Conservation (phyloP, 345 rosid species). For the Moricandia arvensis region DNA sequence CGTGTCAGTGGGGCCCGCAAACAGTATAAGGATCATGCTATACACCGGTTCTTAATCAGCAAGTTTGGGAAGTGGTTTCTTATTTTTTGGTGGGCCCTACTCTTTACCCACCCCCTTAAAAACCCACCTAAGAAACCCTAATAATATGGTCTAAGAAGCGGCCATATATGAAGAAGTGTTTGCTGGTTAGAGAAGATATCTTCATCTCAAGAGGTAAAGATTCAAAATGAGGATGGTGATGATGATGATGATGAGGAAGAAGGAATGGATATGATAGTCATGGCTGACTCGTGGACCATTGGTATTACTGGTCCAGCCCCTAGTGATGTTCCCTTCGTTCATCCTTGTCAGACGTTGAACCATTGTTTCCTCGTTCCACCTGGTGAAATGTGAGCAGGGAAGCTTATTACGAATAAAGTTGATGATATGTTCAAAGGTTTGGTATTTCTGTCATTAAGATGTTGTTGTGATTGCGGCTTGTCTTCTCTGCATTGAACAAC, state of each 20-base stretch:
- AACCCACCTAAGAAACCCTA: too few relatives aligned
- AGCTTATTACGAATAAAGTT: background rate
- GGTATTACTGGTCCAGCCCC: background rate
- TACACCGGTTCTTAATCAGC: too few relatives aligned
- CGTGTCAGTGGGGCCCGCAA: too few relatives aligned
- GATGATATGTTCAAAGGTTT: background rate
- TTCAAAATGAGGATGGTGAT: background rate
- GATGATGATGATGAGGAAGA: conserved; percentile 10
- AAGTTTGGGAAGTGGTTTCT: too few relatives aligned
- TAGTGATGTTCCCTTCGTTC: background rate
- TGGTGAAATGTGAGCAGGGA: background rate
- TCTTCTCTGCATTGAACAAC: background rate
- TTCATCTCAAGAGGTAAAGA: background rate
- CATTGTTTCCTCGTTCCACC: background rate
- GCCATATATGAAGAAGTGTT: conserved; percentile 51
- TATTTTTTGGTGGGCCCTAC: too few relatives aligned
- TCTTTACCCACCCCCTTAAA: too few relatives aligned
- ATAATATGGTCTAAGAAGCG: too few relatives aligned
- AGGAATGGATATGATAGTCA: background rate
- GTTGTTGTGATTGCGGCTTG: background rate
- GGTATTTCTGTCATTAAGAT: background rate
- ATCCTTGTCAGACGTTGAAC: background rate
- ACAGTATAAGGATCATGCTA: too few relatives aligned
- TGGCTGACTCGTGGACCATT: background rate
- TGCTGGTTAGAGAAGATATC: conserved; percentile 38